Percentiles rank a stretch among this genome's conserved stretches.
Evolutionary conservation across 192 early-diverging fungal species (phyloP).

Genomic region (Spizellomyces punctatus): DNA sequence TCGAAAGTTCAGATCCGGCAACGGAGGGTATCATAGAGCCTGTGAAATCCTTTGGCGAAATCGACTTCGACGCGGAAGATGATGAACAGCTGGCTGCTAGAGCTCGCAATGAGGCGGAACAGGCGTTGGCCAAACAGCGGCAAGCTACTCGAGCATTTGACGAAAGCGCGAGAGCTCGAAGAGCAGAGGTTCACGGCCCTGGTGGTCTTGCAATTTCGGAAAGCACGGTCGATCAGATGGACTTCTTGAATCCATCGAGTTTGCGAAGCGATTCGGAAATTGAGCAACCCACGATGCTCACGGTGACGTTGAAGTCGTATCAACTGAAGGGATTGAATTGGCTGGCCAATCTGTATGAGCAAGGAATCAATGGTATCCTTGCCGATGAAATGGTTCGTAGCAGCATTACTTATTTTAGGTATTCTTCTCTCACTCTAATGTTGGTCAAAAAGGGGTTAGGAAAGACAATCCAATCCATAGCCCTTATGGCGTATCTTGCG

Average conservation of each 20-base stretch:
- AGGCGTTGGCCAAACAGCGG: slow-evolving; percentile 73
- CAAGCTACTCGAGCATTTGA: slow-evolving; percentile 74
- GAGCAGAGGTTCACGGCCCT: slow-evolving; percentile 28
- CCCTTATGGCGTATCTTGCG: slow-evolving; percentile 84
- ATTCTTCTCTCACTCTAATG: slow-evolving; percentile 6
- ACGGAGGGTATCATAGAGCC: background rate
- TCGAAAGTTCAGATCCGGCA: background rate
- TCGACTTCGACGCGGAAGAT: slow-evolving; percentile 80
- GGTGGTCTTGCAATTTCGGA: background rate
- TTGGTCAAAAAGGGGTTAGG: slow-evolving; percentile 57
- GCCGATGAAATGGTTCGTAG: slow-evolving; percentile 41
- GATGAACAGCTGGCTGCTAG: slow-evolving; percentile 70
- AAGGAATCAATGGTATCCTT: slow-evolving; percentile 91
- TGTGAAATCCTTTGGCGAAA: slow-evolving; percentile 50
- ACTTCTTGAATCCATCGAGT: slow-evolving; percentile 81
- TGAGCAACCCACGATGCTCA: slow-evolving; percentile 82
- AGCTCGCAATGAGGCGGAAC: slow-evolving; percentile 73
- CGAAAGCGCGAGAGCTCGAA: slow-evolving; percentile 41
- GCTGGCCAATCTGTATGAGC: slow-evolving; percentile 89
- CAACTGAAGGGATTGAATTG: slow-evolving; percentile 94
- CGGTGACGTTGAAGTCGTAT: slow-evolving; percentile 74
- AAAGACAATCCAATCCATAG: slow-evolving; percentile 91
- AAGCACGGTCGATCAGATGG: slow-evolving; percentile 71
- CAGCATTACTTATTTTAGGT: slow-evolving; percentile 1
- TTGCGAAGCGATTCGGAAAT: slow-evolving; percentile 71